phyloP scores from a whole-genome alignment of 768 basidiomycete genomes.

The Boletellus ananiceps region DNA sequence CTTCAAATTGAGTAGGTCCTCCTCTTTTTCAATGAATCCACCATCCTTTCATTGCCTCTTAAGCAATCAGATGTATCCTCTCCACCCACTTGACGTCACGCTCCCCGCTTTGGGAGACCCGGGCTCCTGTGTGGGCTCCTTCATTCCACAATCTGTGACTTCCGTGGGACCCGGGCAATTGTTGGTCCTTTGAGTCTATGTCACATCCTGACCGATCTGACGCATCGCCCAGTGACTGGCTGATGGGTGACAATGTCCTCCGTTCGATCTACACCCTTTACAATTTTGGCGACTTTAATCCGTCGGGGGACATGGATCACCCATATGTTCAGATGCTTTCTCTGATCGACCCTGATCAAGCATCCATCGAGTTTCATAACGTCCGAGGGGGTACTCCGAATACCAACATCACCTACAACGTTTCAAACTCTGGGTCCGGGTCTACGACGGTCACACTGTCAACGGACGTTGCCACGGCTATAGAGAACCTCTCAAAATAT shows the following conservation, averaged over 20 bases:
- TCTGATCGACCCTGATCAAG: conserved; percentile 62
- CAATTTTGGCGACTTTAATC: conserved; percentile 77
- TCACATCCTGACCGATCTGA: conserved; percentile 2
- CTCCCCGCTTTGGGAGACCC: conserved; percentile 43
- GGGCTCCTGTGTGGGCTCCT: conserved; percentile 64
- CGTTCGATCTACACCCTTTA: conserved; percentile 81
- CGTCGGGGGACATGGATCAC: conserved; percentile 59
- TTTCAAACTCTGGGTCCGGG: conserved; percentile 40
- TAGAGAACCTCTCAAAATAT: conserved; percentile 60
- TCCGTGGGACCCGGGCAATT: conserved; percentile 62
- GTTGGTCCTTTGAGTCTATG: conserved; percentile 37
- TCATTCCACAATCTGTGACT: conserved; percentile 55
- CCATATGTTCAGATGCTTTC: conserved; percentile 76
- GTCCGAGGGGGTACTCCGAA: conserved; percentile 60
- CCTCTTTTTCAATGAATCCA: conserved; percentile 2
- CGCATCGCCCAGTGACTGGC: conserved; percentile 57
- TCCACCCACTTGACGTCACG: conserved; percentile 76
- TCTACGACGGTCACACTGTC: conserved; percentile 51
- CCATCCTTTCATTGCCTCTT: conserved; percentile 13
- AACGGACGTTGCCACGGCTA: conserved; percentile 49
- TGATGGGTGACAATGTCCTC: conserved; percentile 78
- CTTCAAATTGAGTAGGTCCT: conserved; percentile 67
- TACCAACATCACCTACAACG: conserved; percentile 65
- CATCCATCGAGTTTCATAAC: conserved; percentile 66
- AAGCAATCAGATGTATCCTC: conserved; percentile 69